phyloP scores from a whole-genome alignment of 371 early-diverging fungal genomes.

The Batkoa obscura region DNA sequence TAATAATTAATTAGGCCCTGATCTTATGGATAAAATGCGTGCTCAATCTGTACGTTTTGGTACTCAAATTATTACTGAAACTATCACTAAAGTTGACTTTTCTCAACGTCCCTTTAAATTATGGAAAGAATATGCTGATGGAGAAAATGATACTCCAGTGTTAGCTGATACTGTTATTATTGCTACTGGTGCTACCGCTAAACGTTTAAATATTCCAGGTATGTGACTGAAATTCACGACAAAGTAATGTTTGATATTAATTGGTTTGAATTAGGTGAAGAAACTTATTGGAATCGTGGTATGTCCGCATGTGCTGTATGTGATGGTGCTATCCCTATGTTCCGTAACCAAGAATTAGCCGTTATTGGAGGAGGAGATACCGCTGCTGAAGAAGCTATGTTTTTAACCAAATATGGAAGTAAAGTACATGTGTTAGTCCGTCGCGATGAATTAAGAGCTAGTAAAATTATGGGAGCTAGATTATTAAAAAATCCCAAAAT shows the following conservation, averaged over 20 bases:
- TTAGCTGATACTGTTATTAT: conserved; percentile 76
- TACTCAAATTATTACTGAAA: conserved; percentile 73
- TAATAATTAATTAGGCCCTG: conserved; percentile 54
- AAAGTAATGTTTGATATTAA: not conserved
- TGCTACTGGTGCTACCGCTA: conserved; percentile 98
- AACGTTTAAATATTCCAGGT: conserved; percentile 58
- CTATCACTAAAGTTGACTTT: conserved; percentile 68
- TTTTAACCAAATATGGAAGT: conserved; percentile 81
- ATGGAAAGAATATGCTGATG: conserved; percentile 55
- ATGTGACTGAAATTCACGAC: no score
- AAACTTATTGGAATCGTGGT: conserved; percentile 83
- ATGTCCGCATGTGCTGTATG: conserved; percentile 99
- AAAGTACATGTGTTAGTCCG: conserved; percentile 91
- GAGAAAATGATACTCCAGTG: conserved; percentile 39
- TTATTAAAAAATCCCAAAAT: conserved; percentile 72
- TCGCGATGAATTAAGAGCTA: conserved; percentile 88
- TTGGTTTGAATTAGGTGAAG: conserved; percentile 31
- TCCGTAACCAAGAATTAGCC: conserved; percentile 77
- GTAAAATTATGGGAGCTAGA: conserved; percentile 88
- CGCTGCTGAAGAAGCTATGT: conserved; percentile 96
- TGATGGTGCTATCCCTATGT: conserved; percentile 95
- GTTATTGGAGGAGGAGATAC: conserved; percentile 99
- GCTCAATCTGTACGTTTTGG: conserved; percentile 65
- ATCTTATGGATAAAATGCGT: conserved; percentile 63
- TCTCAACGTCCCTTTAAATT: conserved; percentile 68